Evolutionary conservation across 805 yeast species (phyloP).

Genomic region (Pichia sporocuriosa): DNA sequence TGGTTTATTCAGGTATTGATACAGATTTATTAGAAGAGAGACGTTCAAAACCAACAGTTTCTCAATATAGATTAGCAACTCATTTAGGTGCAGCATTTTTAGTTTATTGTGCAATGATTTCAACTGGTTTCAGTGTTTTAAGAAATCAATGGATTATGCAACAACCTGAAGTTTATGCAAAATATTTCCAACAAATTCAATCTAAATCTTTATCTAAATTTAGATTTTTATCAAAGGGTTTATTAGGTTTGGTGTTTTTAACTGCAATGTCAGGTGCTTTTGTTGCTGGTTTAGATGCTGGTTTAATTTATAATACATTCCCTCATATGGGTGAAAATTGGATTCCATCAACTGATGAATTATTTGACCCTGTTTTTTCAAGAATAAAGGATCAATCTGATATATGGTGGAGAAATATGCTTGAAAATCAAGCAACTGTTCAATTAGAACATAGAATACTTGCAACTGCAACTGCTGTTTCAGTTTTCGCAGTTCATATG

Average conservation of each 20-base stretch:
- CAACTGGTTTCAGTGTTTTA: conserved; percentile 81
- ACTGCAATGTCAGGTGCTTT: conserved; percentile 98
- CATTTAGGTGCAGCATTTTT: conserved; percentile 91
- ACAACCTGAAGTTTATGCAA: conserved; percentile 52
- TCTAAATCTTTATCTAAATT: conserved; percentile 53
- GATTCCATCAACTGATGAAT: conserved; percentile 70
- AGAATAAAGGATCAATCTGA: conserved; percentile 64
- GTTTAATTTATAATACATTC: conserved; percentile 89
- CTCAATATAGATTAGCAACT: conserved; percentile 89
- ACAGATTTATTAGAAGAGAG: conserved; percentile 69
- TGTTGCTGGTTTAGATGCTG: conserved; percentile 98
- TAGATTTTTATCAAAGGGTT: conserved; percentile 46
- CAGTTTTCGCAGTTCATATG: conserved; percentile 65
- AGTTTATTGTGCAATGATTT: conserved; percentile 80
- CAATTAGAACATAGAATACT: conserved; percentile 84
- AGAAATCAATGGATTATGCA: conserved; percentile 65
- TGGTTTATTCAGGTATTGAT: conserved; percentile 94
- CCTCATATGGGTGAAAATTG: conserved; percentile 91
- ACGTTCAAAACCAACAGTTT: conserved; percentile 92
- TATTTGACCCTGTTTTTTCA: conserved; percentile 68
- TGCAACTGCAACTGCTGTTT: conserved; percentile 73
- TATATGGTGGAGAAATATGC: conserved; percentile 81
- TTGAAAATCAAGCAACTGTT: conserved; percentile 95
- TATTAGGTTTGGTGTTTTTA: conserved; percentile 65
- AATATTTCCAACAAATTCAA: conserved; percentile 50